Conservation (phyloP, 306 rosid species). For the barrel medic (Medicago truncatula) region DNA sequence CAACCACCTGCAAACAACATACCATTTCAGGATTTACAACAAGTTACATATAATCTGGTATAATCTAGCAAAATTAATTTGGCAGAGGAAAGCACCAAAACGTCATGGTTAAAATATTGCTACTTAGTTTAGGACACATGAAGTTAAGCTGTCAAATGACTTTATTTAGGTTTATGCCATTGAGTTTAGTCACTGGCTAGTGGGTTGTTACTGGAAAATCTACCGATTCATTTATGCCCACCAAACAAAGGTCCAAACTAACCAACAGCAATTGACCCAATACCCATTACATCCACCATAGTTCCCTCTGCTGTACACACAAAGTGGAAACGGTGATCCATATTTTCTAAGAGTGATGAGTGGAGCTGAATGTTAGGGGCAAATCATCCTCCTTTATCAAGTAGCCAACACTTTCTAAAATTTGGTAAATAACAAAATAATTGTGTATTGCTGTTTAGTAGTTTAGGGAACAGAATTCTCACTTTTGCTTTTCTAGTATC, state of each 20-base stretch:
- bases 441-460: not conserved
- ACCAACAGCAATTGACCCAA: not conserved
- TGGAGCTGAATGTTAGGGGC: not conserved
- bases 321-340: too few species aligned
- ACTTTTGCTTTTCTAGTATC: constrained; percentile 74
- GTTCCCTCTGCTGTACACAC: not conserved
- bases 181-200: constrained; percentile 12
- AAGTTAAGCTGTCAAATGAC: constrained; percentile 34
- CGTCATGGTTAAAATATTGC: constrained; percentile 20
- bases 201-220: not conserved
- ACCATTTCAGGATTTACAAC: constrained; percentile 32
- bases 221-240: not conserved
- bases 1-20: constrained; percentile 70
- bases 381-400: constrained; percentile 3
- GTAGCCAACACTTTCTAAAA: not conserved
- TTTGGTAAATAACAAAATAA: constrained; percentile 20
- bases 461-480: constrained; percentile 44
- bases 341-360: not conserved
- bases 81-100: constrained; percentile 17
- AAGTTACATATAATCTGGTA: constrained; percentile 19
- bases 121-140: constrained; percentile 2
- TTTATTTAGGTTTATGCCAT: not conserved
- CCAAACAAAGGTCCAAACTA: constrained; percentile 12
- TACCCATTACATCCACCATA: constrained; percentile 20
- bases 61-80: constrained; percentile 21